Base-by-base conservation (phyloP, 352 stramenopile species). In the Thalassiosira hispida region DNA sequence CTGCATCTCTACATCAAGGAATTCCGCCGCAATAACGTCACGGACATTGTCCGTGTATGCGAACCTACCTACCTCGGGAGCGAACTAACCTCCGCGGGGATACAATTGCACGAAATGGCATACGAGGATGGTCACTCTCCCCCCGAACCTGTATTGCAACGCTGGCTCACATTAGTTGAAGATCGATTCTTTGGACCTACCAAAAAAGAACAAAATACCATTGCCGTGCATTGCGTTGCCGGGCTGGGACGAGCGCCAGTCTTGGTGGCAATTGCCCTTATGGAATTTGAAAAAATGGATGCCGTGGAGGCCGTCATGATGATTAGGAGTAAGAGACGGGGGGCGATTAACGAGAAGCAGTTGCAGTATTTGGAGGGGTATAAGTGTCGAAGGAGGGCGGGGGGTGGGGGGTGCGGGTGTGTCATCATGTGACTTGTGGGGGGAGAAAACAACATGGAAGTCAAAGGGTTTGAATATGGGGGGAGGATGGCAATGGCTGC, bases 331-430 rank as follows among this genome's bases (percentile, higher is more conserved):
- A 94, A 95, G 66, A 93, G 97, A 22, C 94, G 97, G 67, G 96
- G 97, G 18, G 97, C 97, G 12, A 99, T 99, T 83, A 99, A 99
- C 81, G 88, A 97, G 59, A 97, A 97, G 57, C 97, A 99, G 85
- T 92, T 99, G 56, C 95, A 97, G 77, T 99, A 98, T 84, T 87
- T 99, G 73, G 95, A 98, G 82, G 96, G 96, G 75, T 99, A 99
- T 87, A 84, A 87, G 29, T 80, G 84, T 64, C 69, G 70, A 20
- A 87, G 81, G 66, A 67, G 65, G 33, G 59, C 61, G 18, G 67
- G 66, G 46, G 62, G 77, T 29, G 65, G 63, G 22, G 75, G 75
- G 20, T 90, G 87, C 61, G 57, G 20, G 14, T 78, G 72, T 72
- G 53, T 56, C 1, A 79, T 79, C 46, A 73, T 82, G 65, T 79